These are phyloP conservation scores for Cladosporium sphaerospermum DNA, from an alignment of 2,329 filamentous ascomycete genomes.

Conservation along the genomic window DNA sequence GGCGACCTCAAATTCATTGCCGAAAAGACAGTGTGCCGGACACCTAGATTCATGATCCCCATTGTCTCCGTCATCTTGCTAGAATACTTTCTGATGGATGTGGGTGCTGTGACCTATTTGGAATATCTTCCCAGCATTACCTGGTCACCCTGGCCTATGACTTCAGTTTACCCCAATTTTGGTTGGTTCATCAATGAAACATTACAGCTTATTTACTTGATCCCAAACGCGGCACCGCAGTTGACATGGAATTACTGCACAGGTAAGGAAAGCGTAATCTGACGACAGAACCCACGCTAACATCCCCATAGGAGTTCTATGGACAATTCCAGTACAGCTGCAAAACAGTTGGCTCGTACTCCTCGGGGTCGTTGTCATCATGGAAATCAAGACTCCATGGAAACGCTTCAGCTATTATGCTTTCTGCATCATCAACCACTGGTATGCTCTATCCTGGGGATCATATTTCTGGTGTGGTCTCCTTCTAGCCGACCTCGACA, in stretches of 20 bases:
- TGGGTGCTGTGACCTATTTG: slow-evolving; percentile 38
- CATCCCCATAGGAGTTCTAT: slow-evolving; percentile 30
- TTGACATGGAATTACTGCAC: slow-evolving; percentile 45
- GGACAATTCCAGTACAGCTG: slow-evolving; percentile 45
- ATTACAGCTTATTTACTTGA: slow-evolving; percentile 40
- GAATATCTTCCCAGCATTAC: slow-evolving; percentile 41
- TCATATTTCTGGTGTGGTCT: slow-evolving; percentile 42
- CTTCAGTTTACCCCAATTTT: slow-evolving; percentile 34
- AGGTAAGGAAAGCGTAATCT: slow-evolving; percentile 19
- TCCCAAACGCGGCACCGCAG: slow-evolving; percentile 43
- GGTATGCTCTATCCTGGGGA: slow-evolving; percentile 44
- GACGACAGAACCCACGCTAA: background rate
- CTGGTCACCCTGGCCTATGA: slow-evolving; percentile 45
- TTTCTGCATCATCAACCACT: slow-evolving; percentile 40
- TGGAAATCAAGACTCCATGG: slow-evolving; percentile 40
- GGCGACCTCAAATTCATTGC: slow-evolving; percentile 40
- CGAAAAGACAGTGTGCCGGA: slow-evolving; percentile 38
- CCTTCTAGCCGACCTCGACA: slow-evolving; percentile 40
- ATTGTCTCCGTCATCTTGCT: slow-evolving; percentile 38
- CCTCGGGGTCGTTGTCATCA: slow-evolving; percentile 37
- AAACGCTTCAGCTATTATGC: slow-evolving; percentile 42
- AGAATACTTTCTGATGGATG: slow-evolving; percentile 43
- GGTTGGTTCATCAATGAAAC: slow-evolving; percentile 40
- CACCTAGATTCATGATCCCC: slow-evolving; percentile 42
- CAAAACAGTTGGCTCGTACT: slow-evolving; percentile 42